Conservation (phyloP, 2,329 filamentous ascomycete genomes). For the Mycosphaerelloides madeirae region DNA sequence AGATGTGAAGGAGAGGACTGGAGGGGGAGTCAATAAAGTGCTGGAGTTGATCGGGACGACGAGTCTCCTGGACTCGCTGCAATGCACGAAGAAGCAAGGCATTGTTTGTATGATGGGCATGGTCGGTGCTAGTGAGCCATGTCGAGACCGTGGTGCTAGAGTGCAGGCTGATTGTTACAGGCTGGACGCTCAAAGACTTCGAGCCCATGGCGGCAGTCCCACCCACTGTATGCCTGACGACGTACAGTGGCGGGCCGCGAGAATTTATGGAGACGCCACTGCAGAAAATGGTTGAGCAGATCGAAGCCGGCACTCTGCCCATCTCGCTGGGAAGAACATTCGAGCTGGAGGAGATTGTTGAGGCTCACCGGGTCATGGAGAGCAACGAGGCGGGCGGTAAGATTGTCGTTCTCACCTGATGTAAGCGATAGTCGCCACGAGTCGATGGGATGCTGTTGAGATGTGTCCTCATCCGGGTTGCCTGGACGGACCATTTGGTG, state of each 20-base stretch:
- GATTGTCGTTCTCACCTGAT: slow-evolving; percentile 35
- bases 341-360: slow-evolving; percentile 42
- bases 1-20: slow-evolving; percentile 30
- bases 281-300: slow-evolving; percentile 35
- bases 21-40: slow-evolving; percentile 41
- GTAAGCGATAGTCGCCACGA: no score
- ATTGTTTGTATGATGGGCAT: slow-evolving; percentile 46
- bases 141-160: no score
- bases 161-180: no score
- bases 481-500: no score
- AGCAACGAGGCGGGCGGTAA: slow-evolving; percentile 42
- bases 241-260: slow-evolving; percentile 36
- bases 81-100: slow-evolving; percentile 37
- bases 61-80: slow-evolving; percentile 42
- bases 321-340: slow-evolving; percentile 42
- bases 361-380: slow-evolving; percentile 46
- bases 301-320: slow-evolving; percentile 38
- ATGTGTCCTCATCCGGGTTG: no score
- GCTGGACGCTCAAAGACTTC: slow-evolving; percentile 38
- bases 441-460: no score
- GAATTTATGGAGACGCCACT: slow-evolving; percentile 43
- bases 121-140: slow-evolving; percentile 34
- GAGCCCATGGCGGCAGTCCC: slow-evolving; percentile 43
- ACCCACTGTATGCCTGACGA: slow-evolving; percentile 37
- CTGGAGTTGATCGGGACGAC: slow-evolving; percentile 45